These are phyloP conservation scores for Phylloporus sp. DNA, from an alignment of 1,284 basidiomycete genomes.

Conservation along the genomic window DNA sequence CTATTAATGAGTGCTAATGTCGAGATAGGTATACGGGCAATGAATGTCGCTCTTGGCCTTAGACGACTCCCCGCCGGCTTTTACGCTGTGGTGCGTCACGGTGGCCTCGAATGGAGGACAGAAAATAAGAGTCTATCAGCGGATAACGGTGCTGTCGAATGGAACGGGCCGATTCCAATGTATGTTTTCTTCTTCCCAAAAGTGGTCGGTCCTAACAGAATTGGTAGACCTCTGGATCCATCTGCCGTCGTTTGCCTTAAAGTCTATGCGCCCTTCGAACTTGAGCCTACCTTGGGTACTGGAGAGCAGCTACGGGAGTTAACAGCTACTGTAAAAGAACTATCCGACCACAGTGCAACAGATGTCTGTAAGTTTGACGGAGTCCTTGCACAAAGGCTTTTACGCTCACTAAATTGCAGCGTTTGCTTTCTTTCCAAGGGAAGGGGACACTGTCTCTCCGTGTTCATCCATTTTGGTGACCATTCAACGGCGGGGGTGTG, in stretches of 20 bases:
- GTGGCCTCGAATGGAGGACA: not conserved
- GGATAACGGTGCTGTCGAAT: not conserved
- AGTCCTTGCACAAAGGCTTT: not conserved
- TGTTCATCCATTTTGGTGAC: not conserved
- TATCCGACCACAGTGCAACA: not conserved
- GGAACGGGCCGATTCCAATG: not conserved
- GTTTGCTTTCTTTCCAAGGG: not conserved
- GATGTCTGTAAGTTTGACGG: not conserved
- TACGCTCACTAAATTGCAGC: not conserved
- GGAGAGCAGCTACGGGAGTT: not conserved
- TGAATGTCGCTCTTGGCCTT: not conserved
- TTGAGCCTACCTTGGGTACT: not conserved
- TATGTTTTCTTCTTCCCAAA: not conserved
- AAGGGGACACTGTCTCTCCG: not conserved
- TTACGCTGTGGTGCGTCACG: not conserved
- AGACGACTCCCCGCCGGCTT: not conserved
- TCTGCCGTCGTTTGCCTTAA: not conserved
- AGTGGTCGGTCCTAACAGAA: not conserved
- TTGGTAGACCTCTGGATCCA: not conserved
- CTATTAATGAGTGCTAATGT: not conserved
- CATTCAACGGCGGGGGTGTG: not conserved
- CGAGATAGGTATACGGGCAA: not conserved
- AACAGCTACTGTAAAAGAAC: not conserved
- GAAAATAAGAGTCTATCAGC: not conserved
- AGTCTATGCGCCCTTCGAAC: not conserved